These are phyloP conservation scores for Fusarium haematococcum DNA, from an alignment of 2,329 filamentous ascomycete genomes.

Conservation along the genomic window DNA sequence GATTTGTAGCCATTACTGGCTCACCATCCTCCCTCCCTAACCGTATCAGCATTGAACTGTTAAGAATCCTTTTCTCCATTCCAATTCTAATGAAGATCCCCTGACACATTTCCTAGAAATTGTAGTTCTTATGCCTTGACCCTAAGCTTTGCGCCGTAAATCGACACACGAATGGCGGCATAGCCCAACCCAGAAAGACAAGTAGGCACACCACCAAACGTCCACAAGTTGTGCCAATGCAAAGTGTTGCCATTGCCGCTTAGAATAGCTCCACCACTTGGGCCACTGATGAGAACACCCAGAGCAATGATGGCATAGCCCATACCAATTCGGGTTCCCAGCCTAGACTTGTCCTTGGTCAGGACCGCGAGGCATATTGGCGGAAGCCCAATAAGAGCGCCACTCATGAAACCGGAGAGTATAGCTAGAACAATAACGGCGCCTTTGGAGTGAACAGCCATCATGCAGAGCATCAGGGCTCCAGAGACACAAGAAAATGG, in stretches of 20 bases:
- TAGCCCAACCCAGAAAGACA: background rate
- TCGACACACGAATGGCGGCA: background rate
- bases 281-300: background rate
- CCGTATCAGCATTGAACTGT: background rate
- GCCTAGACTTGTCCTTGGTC: background rate
- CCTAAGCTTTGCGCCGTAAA: background rate
- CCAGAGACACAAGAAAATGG: background rate
- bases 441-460: background rate
- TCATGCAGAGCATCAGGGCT: background rate
- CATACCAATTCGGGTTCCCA: background rate
- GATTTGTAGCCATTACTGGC: background rate
- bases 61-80: background rate
- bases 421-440: background rate
- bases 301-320: background rate
- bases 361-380: background rate
- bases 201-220: background rate
- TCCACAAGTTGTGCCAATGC: background rate
- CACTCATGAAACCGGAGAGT: background rate
- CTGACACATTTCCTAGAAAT: accelerated
- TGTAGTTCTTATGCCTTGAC: background rate
- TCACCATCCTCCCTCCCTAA: background rate
- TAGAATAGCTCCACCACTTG: background rate
- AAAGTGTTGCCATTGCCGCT: background rate
- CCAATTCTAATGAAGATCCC: background rate
- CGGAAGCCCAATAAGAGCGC: background rate